Base-by-base conservation (phyloP, 495 filamentous ascomycete genomes). In the Xeromyces bisporus region DNA sequence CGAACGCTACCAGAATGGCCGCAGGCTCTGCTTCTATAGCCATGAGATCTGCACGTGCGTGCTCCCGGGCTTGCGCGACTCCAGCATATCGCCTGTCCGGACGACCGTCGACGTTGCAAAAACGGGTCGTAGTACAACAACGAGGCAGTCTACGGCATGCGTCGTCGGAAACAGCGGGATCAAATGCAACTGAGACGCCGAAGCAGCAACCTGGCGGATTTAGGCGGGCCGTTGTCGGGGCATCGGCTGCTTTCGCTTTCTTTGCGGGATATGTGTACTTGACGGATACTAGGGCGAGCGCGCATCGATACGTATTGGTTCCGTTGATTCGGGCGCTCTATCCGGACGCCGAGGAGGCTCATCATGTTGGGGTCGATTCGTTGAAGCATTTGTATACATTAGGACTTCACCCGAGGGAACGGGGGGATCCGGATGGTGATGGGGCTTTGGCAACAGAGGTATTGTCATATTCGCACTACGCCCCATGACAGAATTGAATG, bases 331-430 rank as follows among this genome's bases (percentile, higher is more conserved):
- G 87, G 8, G 44, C 62, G 32, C 8, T 91, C 18, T 84, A 65
- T 32, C 67, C 77, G 1, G 87, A 94, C 51, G 85, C 85, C 23
- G 89, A 96, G 52, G 81, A 85, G 18, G 89, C 89, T 13, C 89
- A 97, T 48, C 71, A 87, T 40, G 58, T 66, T 30, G 80, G 82
- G 15, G 79, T 78, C 8, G 56, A 64, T 16, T 56, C 64, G 4
- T 52, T 97, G 37, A 64, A 60, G 40, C 38, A 24, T 7, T 42
- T 77, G 6, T 69, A 71, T 42, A 46, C 51, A 25, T 69, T 65
- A 40, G 67, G 71, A 7, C 43, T 77, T 23, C 58, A 77, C 36
- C 80, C 84, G 1, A 69, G 85, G 18, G 89, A 97, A 42, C 68
- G 89, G 10, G 66, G 66, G 8, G 39, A 61, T 26, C 60, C 52